Percentiles rank a stretch among this genome's conserved stretches.
Conservation (phyloP, 768 basidiomycete genomes). For the Termitomyces sp. region DNA sequence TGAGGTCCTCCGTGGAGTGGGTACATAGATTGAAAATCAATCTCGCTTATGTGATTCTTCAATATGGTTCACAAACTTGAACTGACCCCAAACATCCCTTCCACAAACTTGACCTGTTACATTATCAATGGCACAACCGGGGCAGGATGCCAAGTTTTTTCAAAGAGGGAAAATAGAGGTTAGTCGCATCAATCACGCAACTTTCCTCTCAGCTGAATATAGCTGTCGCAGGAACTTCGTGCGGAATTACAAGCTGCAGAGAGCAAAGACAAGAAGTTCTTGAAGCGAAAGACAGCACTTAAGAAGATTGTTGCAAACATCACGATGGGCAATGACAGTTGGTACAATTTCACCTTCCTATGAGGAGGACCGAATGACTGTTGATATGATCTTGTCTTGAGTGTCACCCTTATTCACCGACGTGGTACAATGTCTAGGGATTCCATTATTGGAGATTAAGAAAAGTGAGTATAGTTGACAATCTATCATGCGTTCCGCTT, state of each 20-base stretch:
- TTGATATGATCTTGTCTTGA: constrained; percentile 25
- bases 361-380: constrained; percentile 15
- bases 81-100: neutral
- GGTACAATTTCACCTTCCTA: constrained; percentile 34
- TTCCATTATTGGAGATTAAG: constrained; percentile 95
- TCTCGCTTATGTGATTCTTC: neutral
- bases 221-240: constrained; percentile 66
- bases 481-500: neutral
- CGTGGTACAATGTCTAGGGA: constrained; percentile 91
- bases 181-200: constrained; percentile 10
- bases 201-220: neutral
- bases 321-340: constrained; percentile 99
- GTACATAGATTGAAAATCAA: neutral
- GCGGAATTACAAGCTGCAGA: constrained; percentile 88
- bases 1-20: neutral
- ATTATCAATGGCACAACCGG: constrained; percentile 44
- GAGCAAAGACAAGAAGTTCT: constrained; percentile 93
- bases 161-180: constrained; percentile 91
- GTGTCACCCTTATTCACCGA: constrained; percentile 96
- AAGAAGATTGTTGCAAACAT: constrained; percentile 99
- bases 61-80: neutral
- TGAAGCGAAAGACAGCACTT: constrained; percentile 87
- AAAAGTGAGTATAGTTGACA: constrained; percentile 66
- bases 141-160: constrained; percentile 91
- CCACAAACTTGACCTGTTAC: neutral